Conservation (phyloP, 2,329 filamentous ascomycete species). For the Amesomyces nigricolor region DNA sequence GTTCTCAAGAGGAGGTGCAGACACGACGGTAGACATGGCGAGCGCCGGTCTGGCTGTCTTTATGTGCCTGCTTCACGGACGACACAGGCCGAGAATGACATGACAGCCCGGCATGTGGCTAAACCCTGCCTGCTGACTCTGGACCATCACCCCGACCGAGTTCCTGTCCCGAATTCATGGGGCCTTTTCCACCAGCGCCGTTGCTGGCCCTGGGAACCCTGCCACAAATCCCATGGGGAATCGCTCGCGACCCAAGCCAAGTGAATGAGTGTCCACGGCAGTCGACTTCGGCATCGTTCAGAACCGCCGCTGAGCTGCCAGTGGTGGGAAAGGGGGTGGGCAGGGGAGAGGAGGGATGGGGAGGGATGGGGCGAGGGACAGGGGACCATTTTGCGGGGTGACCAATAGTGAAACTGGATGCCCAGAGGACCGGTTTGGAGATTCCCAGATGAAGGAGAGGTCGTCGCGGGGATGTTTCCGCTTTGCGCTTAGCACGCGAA, state of each 20-base stretch:
- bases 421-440: not conserved
- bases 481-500: constrained; percentile 13
- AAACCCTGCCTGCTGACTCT: not conserved
- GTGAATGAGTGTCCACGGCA: constrained; percentile 11
- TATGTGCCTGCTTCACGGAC: not conserved
- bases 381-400: not conserved
- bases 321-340: too few relatives aligned
- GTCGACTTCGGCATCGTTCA: constrained; percentile 11
- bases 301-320: too few relatives aligned
- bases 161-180: not conserved
- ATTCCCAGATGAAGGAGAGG: not conserved
- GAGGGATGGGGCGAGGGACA: not conserved
- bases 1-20: not conserved
- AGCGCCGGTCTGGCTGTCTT: not conserved
- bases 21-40: too few relatives aligned
- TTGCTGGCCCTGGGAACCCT: not conserved
- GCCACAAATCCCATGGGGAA: constrained; percentile 16
- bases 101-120: constrained; percentile 11
- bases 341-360: not conserved
- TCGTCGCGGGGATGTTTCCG: constrained; percentile 12
- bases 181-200: too few relatives aligned
- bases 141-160: not conserved
- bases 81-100: not conserved
- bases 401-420: too few relatives aligned
- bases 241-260: not conserved